Base-by-base conservation (phyloP, 2,329 filamentous ascomycete genomes). In the Ophiostoma australiae region DNA sequence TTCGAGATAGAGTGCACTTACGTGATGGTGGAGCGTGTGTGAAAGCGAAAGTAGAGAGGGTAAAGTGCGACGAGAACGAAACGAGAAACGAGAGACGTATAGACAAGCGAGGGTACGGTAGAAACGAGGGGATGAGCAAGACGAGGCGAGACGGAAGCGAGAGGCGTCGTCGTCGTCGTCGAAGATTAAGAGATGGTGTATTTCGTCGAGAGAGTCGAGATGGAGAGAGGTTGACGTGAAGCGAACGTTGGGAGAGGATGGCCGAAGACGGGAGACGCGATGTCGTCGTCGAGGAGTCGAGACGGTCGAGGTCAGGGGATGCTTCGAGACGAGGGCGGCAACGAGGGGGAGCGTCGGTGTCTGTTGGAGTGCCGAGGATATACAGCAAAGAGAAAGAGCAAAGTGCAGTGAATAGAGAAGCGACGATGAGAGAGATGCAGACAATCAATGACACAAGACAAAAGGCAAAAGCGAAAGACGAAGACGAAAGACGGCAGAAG, bases 401-500 rank as follows among this genome's bases (percentile, higher is more conserved):
- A 11, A 4, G 17, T n/a, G 52, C 52, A 13, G 23, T 10, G n/a
- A 15, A 63, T 63, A 13, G 17, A 69, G 48, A 15, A 23, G 33
- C 8, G 23, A 27, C 65, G 44, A n/a, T 65, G 63, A 66, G n/a
- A 39, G 11, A n/a, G 52, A 58, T 58, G 52, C 52, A 58, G 23
- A 17, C 52, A 58, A 39, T 8, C 17, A 39, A 23, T 37, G 35
- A 66, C 27, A 20, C 33, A 39, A 66, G 17, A 3, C 31, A 37
- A 15, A 37, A 15, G 33, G 39, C 33, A 27, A 66, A 13, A 66
- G 31, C 66, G 37, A 58, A 55, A 65, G 48, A 67, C 61, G 17
- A 55, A n/a, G 68, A 72, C 44, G 44, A 31, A 41, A 61, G 58
- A 61, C 27, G 58, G 15, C 33, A 33, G 58, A 15, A 7, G 58